Conservation (phyloP, 352 stramenopile species). For the Blastocystis sp. region DNA sequence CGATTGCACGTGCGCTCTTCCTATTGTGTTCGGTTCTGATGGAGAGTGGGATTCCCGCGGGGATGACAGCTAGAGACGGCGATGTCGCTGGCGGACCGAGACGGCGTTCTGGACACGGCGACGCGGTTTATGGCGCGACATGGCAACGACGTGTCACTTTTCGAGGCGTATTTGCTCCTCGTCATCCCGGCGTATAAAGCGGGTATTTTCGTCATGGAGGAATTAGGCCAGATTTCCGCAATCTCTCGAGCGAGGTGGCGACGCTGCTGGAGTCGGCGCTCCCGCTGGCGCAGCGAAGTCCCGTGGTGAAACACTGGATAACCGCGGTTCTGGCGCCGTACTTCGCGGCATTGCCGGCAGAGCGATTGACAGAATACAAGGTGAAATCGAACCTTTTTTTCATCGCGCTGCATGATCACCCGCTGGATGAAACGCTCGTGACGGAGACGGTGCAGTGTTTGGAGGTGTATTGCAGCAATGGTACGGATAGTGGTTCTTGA, state of each 20-base stretch:
- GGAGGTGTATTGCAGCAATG: neutral
- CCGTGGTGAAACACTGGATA: slow-evolving; percentile 6
- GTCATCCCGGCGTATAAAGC: slow-evolving; percentile 32
- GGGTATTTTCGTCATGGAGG: neutral
- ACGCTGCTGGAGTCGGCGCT: neutral
- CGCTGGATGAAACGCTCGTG: neutral
- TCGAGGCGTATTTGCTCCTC: slow-evolving; percentile 41
- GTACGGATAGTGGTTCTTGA: neutral
- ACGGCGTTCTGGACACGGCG: slow-evolving; percentile 8
- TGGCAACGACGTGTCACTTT: neutral
- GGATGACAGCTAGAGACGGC: neutral
- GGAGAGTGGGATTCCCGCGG: neutral
- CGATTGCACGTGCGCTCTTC: slow-evolving; percentile 8
- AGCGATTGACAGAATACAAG: neutral
- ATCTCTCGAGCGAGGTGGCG: neutral
- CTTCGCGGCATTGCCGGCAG: neutral
- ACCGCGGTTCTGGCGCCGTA: slow-evolving; percentile 2
- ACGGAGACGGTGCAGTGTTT: neutral
- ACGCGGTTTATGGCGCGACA: slow-evolving; percentile 20
- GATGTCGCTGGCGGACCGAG: neutral
- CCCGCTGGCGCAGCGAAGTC: neutral
- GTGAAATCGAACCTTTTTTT: neutral
- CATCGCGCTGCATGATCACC: slow-evolving; percentile 29
- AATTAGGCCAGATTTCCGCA: neutral
- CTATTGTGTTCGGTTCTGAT: slow-evolving; percentile 35